Percentiles rank a stretch among this genome's conserved stretches.
phyloP scores from a whole-genome alignment of 371 early-diverging fungal genomes.

The Zychaea mexicana region DNA sequence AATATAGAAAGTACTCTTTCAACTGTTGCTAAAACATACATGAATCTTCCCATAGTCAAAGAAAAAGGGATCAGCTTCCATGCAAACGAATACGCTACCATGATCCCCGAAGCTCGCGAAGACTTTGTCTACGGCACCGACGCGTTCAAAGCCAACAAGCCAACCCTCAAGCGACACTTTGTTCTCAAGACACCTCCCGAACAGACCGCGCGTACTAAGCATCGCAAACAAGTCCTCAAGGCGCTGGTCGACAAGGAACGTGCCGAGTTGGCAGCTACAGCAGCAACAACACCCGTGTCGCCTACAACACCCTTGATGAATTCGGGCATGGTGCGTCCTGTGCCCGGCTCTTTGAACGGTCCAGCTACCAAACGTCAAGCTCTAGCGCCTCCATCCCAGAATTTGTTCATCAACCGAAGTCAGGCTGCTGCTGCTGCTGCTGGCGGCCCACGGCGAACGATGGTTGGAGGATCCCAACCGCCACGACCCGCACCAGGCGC shows the following conservation, averaged over 20 bases:
- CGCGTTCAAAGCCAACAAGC: constrained; percentile 9
- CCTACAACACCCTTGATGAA: not conserved
- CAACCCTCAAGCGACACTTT: constrained; percentile 19
- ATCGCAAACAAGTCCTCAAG: constrained; percentile 1
- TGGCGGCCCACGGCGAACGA: too few species aligned
- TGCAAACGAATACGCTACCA: constrained; percentile 12
- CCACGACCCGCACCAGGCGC: not conserved
- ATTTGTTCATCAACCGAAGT: not conserved
- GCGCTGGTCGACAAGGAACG: constrained; percentile 5
- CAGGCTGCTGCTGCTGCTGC: not conserved
- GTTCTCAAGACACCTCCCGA: not conserved
- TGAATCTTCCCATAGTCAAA: constrained; percentile 8
- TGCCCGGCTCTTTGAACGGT: not conserved
- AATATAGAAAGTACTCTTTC: too few species aligned
- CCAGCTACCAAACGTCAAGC: not conserved
- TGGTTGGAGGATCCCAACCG: not conserved
- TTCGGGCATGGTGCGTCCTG: not conserved
- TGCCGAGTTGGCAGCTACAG: not conserved
- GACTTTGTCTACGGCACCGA: constrained; percentile 9
- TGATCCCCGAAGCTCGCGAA: constrained; percentile 8
- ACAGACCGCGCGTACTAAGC: not conserved
- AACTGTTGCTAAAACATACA: too few species aligned
- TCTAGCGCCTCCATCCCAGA: not conserved
- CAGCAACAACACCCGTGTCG: not conserved
- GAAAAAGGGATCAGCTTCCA: constrained; percentile 20